These are phyloP conservation scores for Podaxis pistillaris DNA, from an alignment of 768 basidiomycete genomes.

Conservation along the genomic window DNA sequence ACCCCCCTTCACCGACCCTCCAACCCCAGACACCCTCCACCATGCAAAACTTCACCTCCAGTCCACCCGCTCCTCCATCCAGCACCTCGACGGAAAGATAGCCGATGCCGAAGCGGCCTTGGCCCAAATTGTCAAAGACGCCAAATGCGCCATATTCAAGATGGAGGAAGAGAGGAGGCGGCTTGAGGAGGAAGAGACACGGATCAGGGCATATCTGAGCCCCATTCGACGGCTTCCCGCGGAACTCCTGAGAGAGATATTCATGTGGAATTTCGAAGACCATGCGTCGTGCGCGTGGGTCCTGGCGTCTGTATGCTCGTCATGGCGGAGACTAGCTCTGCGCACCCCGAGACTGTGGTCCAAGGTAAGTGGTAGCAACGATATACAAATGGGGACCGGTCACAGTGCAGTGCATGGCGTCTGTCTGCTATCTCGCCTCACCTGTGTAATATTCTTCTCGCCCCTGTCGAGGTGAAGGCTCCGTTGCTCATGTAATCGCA, in stretches of 20 bases:
- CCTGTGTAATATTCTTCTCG: constrained; percentile 1
- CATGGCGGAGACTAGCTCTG: constrained; percentile 66
- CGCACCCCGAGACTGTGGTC: constrained; percentile 74
- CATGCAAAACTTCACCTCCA: constrained; percentile 51
- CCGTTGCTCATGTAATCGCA: constrained; percentile 10
- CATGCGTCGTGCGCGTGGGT: constrained; percentile 78
- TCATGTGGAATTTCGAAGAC: constrained; percentile 65
- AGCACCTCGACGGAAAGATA: constrained; percentile 46
- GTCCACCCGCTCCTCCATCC: constrained; percentile 28
- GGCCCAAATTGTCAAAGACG: constrained; percentile 55
- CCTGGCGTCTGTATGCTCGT: constrained; percentile 62
- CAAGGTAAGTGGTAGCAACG: constrained; percentile 49
- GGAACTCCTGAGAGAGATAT: constrained; percentile 74
- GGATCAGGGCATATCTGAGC: constrained; percentile 64
- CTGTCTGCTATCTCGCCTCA: no score
- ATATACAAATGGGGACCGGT: no score
- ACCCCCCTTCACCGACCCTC: constrained; percentile 49
- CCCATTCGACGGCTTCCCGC: constrained; percentile 70
- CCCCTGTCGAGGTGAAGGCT: neutral
- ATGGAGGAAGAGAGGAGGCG: constrained; percentile 46
- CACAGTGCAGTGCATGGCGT: no score
- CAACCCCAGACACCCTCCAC: constrained; percentile 51
- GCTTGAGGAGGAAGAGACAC: constrained; percentile 47
- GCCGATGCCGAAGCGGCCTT: constrained; percentile 52
- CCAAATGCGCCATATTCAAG: constrained; percentile 50